Evolutionary conservation across 495 filamentous ascomycete species (phyloP), one percentile per base, ranked within the genome.

Genomic region (Podospora conica): DNA sequence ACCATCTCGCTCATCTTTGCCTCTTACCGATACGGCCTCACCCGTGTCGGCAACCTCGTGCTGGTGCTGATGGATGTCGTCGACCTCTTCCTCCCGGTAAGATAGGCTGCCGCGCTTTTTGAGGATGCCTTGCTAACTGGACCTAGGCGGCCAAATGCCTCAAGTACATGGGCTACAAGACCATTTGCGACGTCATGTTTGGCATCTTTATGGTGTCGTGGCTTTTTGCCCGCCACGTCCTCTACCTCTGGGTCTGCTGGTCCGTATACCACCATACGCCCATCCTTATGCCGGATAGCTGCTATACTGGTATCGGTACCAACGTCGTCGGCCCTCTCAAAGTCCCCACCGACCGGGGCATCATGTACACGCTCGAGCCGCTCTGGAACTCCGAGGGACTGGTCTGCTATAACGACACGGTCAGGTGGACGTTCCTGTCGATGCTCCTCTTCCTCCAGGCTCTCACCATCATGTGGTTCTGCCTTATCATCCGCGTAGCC

Each of bases 41-140:
- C 88, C 25, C 88, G 89, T 58, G 92, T 96, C 31, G 93, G 92
- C 58, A 95, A 93, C 71, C 84, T 96, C 57, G 92, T 98, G 66
- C 80, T 98, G 67, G 90, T 90, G 53, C 79, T 95, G 65, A 98
- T 98, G 95, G 95, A 98, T 71, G 82, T 96, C 53, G 91, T 96
- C 9, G 95, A 98, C 72, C 81, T 96, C 62, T 79, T 96, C 55
- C 80, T 98, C 55, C 90, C 94, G 28, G 93, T 98, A 79, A 74
- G 91, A 83, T 20, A 18, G 12, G 11, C 23, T 15, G 6, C n/a
- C n/a, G 10, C 5, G 27, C 3, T 21, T 28, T 29, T 54, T 18
- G n/a, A n/a, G n/a, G n/a, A n/a, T 9, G 31, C 54, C 48, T 33
- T 55, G 57, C 67, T 69, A 24, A 69, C 61, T 54, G 9, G 3